Evolutionary conservation across 495 filamentous ascomycete genomes (phyloP), one percentile per base, ranked within the genome.

Genomic region (Podospora pseudopauciseta): DNA sequence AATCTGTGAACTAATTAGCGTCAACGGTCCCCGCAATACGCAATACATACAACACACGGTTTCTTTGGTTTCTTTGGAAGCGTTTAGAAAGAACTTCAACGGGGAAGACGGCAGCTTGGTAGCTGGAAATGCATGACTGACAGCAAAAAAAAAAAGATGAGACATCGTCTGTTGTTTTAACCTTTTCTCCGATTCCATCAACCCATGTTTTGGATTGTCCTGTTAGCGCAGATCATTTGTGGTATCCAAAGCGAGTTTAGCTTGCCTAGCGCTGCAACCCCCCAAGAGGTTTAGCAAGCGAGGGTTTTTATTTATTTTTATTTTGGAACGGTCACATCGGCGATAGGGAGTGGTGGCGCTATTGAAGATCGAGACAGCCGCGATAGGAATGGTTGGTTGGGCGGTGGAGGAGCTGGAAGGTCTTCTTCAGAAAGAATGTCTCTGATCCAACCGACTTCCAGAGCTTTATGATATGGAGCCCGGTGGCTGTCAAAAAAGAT

Each of bases 181-280:
- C 19, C 56, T 59, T 59, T 59, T 59, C 55, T 23, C 4, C 6
- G 56, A 59, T 15, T 23, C 16, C 5, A 18, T 23, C 16, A 13
- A 59, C 56, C 56, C 56, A 23, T 59, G 56, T 59, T 59, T 59
- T 59, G 56, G 56, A 59, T 20, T 27, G 19, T 5, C 26, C 20
- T 59, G 9, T 20, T 20, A 59, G 19, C 56, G 56, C 56, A 59
- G 56, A 59, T 59, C 56, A 59, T 27, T 49, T 49, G 7, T 49
- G 56, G 26, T n/a, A 59, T 23, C 56, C 56, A 23, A 23, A 59
- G 19, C 56, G 56, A 59, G 56, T 23, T 23, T 59, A 59, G 56
- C 16, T 2, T 49, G 1, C 34, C 15, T 49, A 49, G 39, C 9
- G 39, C 15, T 49, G 39, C 13, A 16, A 49, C 39, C 5, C 15